phyloP scores from a whole-genome alignment of 306 rosid species.

The Citrullus amarus region DNA sequence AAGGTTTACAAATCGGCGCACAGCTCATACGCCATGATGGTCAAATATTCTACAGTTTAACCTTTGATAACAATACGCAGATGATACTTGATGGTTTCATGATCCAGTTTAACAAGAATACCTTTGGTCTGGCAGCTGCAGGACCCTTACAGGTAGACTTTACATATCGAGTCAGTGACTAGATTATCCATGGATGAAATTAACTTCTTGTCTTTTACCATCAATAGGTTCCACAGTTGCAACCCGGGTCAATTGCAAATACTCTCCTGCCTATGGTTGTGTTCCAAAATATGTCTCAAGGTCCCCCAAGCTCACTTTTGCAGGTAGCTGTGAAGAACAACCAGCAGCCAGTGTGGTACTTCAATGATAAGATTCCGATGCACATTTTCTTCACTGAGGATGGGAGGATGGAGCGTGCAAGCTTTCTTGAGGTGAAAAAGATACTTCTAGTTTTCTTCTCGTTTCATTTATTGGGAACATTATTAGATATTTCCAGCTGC shows the following conservation, averaged over 20 bases:
- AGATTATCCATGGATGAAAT: neutral
- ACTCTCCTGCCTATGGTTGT: slow-evolving; percentile 84
- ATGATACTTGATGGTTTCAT: slow-evolving; percentile 80
- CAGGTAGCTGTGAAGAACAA: slow-evolving; percentile 88
- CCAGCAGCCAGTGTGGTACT: slow-evolving; percentile 96
- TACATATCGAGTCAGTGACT: neutral
- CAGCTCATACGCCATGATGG: slow-evolving; percentile 65
- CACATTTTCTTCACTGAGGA: slow-evolving; percentile 80
- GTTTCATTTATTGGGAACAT: neutral
- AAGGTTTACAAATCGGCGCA: slow-evolving; percentile 96
- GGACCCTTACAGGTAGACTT: slow-evolving; percentile 71
- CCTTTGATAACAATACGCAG: slow-evolving; percentile 78
- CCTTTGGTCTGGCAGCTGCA: slow-evolving; percentile 93
- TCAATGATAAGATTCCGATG: slow-evolving; percentile 58
- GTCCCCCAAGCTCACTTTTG: slow-evolving; percentile 82
- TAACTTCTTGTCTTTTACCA: slow-evolving; percentile 9
- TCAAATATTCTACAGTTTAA: slow-evolving; percentile 69
- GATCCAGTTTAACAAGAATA: slow-evolving; percentile 96
- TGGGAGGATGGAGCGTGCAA: slow-evolving; percentile 90
- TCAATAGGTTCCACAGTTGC: slow-evolving; percentile 65
- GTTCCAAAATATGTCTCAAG: slow-evolving; percentile 92
- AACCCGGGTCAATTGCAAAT: slow-evolving; percentile 63
- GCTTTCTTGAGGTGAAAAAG: slow-evolving; percentile 71
- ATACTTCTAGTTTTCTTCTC: neutral
- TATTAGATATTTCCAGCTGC: neutral